Base-by-base conservation (phyloP, 1,284 basidiomycete genomes). In the Leccinum subrobustum region DNA sequence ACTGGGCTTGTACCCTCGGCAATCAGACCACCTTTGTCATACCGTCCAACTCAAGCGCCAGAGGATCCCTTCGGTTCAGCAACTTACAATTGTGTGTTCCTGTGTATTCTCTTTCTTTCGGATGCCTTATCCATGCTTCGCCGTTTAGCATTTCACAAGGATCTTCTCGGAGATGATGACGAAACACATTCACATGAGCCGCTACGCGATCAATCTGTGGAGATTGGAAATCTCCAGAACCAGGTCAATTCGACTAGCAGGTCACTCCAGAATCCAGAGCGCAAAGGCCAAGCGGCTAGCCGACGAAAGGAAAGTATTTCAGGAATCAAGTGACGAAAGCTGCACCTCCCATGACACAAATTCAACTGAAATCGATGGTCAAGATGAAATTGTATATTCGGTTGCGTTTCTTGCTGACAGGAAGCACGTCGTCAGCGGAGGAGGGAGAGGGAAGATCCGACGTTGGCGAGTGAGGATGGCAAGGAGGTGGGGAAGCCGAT, bases 171-270 rank as follows among this genome's bases (percentile, higher is more conserved):
- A 52, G 88, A 90, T 64, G 92, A 93, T 54, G 85, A 89, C 8
- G 78, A 76, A 48, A 63, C 74, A 1, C 74, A 81, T 3, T 64
- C 78, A 0, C 78, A 86, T 16, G 77, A 83, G 52, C 78, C 83
- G 33, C 70, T 90, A 2, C 84, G 89, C 9, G 86, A 91, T 66
- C 81, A 83, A 62, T 89, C 88, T 50, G 89, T 87, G 3, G 91
- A 95, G 68, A 88, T 96, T 52, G 94, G 93, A 7, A 96, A 96
- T 70, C 76, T 86, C 33, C 89, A 88, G 73, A 95, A 93, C 68
- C 91, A 95, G 68, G 77, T 96, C 39, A 81, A 82, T 64, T 93
- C 91, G n/a, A 96, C 93, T 2, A 88, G 82, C 54, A 83, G 80
- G 35, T 89, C 91, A 16, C 69, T 92, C 20, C 83, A 89, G 29